Evolutionary conservation across 2,329 filamentous ascomycete genomes (phyloP).

Genomic region (Fusarium ramigenum): DNA sequence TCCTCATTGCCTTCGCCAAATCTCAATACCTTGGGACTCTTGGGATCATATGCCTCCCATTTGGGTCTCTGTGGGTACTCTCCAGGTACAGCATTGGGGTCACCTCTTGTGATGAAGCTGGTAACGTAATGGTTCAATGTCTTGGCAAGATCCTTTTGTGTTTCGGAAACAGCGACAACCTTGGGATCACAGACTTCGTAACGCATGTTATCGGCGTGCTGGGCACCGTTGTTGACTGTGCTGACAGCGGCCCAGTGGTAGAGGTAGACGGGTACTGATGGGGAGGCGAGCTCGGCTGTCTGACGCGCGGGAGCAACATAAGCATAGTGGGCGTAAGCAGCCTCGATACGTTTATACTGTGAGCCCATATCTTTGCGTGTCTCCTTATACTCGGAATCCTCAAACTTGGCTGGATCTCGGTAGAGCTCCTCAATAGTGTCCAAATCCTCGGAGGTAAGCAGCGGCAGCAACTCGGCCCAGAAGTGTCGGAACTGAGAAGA

Average conservation of each 20-base stretch:
- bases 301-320: slow-evolving; percentile 63
- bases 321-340: slow-evolving; percentile 64
- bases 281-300: slow-evolving; percentile 49
- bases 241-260: slow-evolving; percentile 57
- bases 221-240: slow-evolving; percentile 54
- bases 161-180: slow-evolving; percentile 47
- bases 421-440: slow-evolving; percentile 66
- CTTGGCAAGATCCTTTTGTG: slow-evolving; percentile 54
- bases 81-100: slow-evolving; percentile 51
- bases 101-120: slow-evolving; percentile 58
- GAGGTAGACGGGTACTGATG: slow-evolving; percentile 32
- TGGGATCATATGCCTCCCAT: slow-evolving; percentile 49
- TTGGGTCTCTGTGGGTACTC: slow-evolving; percentile 40
- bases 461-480: slow-evolving; percentile 68
- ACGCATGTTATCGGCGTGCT: slow-evolving; percentile 58
- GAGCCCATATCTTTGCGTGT: slow-evolving; percentile 53
- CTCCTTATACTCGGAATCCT: slow-evolving; percentile 49
- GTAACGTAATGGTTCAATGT: slow-evolving; percentile 58
- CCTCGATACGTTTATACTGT: slow-evolving; percentile 64
- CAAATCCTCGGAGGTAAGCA: slow-evolving; percentile 62
- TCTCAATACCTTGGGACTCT: slow-evolving; percentile 49
- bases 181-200: slow-evolving; percentile 56
- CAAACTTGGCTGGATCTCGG: slow-evolving; percentile 59
- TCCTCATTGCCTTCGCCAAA: slow-evolving; percentile 59
- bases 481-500: slow-evolving; percentile 66